Percentiles rank a stretch among this genome's conserved stretches.
Conservation (phyloP, 257 asterid genomes). For the Striga asiatica region DNA sequence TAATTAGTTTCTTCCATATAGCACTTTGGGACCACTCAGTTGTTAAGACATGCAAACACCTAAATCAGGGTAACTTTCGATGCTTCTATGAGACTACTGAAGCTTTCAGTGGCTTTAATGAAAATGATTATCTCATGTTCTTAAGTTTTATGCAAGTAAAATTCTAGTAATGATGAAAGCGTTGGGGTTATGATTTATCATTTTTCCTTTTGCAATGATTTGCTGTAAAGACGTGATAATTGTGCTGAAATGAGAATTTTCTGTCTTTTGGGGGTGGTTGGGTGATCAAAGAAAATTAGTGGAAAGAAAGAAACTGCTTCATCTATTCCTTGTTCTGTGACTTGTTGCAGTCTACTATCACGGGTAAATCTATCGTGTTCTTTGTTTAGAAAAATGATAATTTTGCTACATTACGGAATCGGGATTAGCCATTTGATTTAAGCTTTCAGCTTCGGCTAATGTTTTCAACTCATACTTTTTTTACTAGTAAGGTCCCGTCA, state of each 20-base stretch:
- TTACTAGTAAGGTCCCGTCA: too few species aligned
- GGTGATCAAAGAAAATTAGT: too few species aligned
- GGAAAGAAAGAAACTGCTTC: too few species aligned
- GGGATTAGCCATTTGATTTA: too few species aligned
- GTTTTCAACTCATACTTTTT: too few species aligned
- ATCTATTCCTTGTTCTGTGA: too few species aligned
- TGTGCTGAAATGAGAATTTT: neutral
- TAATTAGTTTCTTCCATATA: neutral
- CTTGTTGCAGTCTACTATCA: too few species aligned
- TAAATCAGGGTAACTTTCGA: constrained; percentile 46
- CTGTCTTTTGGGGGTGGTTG: constrained; percentile 9
- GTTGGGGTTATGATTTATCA: neutral
- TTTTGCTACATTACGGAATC: too few species aligned
- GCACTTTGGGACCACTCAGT: constrained; percentile 15
- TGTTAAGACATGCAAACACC: constrained; percentile 75
- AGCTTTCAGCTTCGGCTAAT: too few species aligned
- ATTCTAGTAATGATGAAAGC: constrained; percentile 14
- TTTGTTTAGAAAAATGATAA: too few species aligned
- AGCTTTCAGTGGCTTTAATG: neutral
- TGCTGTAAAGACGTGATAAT: constrained; percentile 4
- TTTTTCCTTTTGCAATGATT: constrained; percentile 16
- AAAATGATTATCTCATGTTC: constrained; percentile 8
- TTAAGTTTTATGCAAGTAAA: neutral
- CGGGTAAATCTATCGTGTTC: too few species aligned
- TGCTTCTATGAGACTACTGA: constrained; percentile 1